Percentiles rank a stretch among this genome's conserved stretches.
These are phyloP conservation scores for Nakaseomyces sp. DNA, from an alignment of 1,139 yeast species.

Conservation along the genomic window DNA sequence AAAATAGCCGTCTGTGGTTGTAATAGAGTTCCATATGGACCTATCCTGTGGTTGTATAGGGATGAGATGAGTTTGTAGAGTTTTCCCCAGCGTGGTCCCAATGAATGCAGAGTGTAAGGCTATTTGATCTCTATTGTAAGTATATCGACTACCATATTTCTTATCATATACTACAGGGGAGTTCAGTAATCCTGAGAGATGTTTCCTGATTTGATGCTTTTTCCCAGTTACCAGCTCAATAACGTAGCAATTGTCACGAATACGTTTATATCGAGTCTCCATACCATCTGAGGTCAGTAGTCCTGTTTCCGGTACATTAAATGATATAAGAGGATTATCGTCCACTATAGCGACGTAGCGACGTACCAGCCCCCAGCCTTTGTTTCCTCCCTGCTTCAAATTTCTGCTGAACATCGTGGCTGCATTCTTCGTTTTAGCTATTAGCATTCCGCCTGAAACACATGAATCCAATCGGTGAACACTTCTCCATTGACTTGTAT, in stretches of 20 bases:
- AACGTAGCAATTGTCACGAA: conserved; percentile 23
- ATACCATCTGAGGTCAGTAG: conserved; percentile 12
- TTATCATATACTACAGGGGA: conserved; percentile 29
- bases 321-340: too few relatives aligned
- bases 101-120: conserved; percentile 30
- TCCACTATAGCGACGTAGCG: conserved; percentile 25
- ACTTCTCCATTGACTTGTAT: conserved; percentile 17
- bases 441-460: conserved; percentile 35
- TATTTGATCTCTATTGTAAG: conserved; percentile 17
- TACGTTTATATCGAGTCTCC: conserved; percentile 16
- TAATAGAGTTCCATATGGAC: not conserved
- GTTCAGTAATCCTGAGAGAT: conserved; percentile 22
- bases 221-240: conserved; percentile 38
- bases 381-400: conserved; percentile 29
- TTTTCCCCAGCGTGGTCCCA: conserved; percentile 22
- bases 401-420: conserved; percentile 31
- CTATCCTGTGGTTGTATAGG: conserved; percentile 10
- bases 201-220: conserved; percentile 40
- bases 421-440: conserved; percentile 29
- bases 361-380: conserved; percentile 29
- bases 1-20: not conserved
- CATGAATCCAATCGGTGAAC: conserved; percentile 34
- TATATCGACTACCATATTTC: conserved; percentile 24
- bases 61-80: conserved; percentile 14
- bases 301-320: not conserved